Base-by-base conservation (phyloP, 2,329 filamentous ascomycete species). In the Calonectria fujianensis region DNA sequence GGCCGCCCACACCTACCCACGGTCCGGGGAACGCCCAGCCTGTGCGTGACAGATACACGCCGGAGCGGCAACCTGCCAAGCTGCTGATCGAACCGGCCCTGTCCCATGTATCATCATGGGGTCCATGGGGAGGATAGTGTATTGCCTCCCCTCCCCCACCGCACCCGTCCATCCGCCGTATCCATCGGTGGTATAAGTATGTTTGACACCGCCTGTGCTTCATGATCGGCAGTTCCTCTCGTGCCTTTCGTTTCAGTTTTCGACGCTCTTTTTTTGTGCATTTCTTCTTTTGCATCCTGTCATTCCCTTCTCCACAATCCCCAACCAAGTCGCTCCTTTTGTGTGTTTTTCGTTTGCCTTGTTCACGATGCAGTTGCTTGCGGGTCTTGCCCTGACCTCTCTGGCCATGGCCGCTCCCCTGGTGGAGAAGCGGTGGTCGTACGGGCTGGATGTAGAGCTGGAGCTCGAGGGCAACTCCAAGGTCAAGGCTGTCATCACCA, bases 401-500 rank as follows among this genome's bases (percentile, higher is more conserved):
- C 67, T 80, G 75, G 78, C 79, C 72, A 37, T 75, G 51, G 80
- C 80, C 73, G 77, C 78, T 63, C 80, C 80, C 59, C 71, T 80
- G 41, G 68, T 72, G 67, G 72, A 75, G 7, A 75, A 78, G 74
- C 86, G 84, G 80, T 87, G 84, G 80, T 87, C 79, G 80, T 85
- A 80, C 80, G 85, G 87, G 69, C 82, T 89, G 65, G 83, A 87
- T 27, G 86, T 89, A 74, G 83, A 87, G 80, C 85, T 90, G 71
- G 83, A 88, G 81, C 84, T 87, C 78, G 81, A 86, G 29, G 88
- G 87, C 73, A 91, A 91, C 83, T 87, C 89, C n/a, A 85, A 85
- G 69, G 85, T 91, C 77, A 90, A 89, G 84, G 88, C 89, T 37
- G 83, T 84, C 59, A 85, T 91, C 74, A 90, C 87, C 77, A 91